phyloP scores from a whole-genome alignment of 495 filamentous ascomycete genomes.

The Peziza echinospora region DNA sequence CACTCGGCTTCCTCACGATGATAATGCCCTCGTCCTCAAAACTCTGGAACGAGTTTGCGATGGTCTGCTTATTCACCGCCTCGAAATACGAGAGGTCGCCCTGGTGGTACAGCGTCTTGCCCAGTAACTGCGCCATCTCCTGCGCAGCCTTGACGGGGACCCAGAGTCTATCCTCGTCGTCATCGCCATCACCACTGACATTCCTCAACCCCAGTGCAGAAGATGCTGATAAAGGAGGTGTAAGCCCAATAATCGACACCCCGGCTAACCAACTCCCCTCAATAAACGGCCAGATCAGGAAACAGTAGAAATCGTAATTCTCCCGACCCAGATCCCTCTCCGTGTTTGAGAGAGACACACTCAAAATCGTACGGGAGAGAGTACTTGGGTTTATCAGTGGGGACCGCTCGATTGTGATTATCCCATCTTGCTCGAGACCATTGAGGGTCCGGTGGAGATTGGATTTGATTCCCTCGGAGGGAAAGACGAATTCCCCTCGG shows the following conservation, averaged over 20 bases:
- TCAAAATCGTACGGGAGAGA: constrained; percentile 31
- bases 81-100: constrained; percentile 93
- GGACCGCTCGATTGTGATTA: constrained; percentile 40
- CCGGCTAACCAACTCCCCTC: constrained; percentile 81
- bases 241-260: constrained; percentile 64
- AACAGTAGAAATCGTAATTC: constrained; percentile 96
- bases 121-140: constrained; percentile 64
- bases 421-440: constrained; percentile 54
- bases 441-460: constrained; percentile 63
- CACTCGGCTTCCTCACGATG: constrained; percentile 39
- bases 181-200: background rate
- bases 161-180: constrained; percentile 42
- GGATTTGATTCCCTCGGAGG: constrained; percentile 52
- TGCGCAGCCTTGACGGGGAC: constrained; percentile 57
- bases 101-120: constrained; percentile 94
- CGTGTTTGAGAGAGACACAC: constrained; percentile 47
- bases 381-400: too few species aligned
- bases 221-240: constrained; percentile 33
- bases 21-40: constrained; percentile 86
- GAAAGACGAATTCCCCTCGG: constrained; percentile 91
- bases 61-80: constrained; percentile 89
- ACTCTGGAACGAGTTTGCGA: constrained; percentile 74
- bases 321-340: constrained; percentile 65
- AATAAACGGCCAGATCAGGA: constrained; percentile 94
- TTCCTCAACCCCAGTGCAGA: background rate